Evolutionary conservation across 2,329 filamentous ascomycete genomes (phyloP).

Genomic region (Metarhizium robertsii): DNA sequence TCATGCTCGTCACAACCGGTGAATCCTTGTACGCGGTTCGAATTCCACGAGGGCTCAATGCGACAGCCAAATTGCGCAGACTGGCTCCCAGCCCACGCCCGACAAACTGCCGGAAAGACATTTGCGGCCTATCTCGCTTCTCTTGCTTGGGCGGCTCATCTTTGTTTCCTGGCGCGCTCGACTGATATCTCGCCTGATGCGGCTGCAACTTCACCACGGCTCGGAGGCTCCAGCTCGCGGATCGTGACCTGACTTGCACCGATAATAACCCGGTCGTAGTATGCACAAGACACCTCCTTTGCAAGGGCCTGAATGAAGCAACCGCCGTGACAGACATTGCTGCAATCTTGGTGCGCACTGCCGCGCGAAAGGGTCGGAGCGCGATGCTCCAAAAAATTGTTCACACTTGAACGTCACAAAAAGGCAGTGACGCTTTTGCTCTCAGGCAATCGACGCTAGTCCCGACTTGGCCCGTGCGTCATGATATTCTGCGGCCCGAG

Average conservation of each 20-base stretch:
- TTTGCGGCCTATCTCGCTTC: conserved; percentile 15
- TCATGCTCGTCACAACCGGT: conserved; percentile 20
- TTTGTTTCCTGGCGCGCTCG: conserved; percentile 11
- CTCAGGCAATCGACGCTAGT: conserved; percentile 1
- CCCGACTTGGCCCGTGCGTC: conserved; percentile 10
- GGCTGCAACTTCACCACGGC: conserved; percentile 19
- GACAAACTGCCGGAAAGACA: conserved; percentile 22
- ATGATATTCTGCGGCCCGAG: conserved; percentile 1
- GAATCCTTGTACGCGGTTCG: conserved; percentile 23
- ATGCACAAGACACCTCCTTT: conserved; percentile 19
- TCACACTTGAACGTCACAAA: background rate
- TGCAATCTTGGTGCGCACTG: background rate
- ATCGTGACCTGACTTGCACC: conserved; percentile 20
- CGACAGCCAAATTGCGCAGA: conserved; percentile 23
- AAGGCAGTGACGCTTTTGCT: background rate
- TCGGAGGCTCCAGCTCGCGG: conserved; percentile 18
- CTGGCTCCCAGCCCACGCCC: conserved; percentile 22
- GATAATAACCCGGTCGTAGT: conserved; percentile 21
- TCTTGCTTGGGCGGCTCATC: conserved; percentile 10
- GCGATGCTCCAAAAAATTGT: background rate
- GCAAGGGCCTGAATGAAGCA: conserved; percentile 24
- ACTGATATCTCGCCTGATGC: conserved; percentile 19
- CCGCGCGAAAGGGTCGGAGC: background rate
- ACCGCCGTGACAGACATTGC: conserved; percentile 24
- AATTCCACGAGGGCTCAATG: conserved; percentile 26